Conservation (phyloP, 495 filamentous ascomycete genomes). For the Hypoxylon crocopeplum region DNA sequence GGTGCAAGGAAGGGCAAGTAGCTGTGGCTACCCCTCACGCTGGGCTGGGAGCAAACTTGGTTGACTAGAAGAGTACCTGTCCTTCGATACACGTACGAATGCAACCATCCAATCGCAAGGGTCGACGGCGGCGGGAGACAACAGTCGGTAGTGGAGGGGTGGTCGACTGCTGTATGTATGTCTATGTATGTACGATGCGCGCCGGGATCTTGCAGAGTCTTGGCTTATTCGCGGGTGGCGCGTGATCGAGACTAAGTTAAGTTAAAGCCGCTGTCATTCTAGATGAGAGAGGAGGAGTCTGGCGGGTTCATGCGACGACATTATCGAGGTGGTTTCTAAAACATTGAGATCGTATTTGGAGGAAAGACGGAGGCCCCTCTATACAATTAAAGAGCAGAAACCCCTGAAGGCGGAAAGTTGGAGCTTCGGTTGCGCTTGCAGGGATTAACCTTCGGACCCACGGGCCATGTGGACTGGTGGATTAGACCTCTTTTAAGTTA, state of each 20-base stretch:
- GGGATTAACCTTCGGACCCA: conserved; percentile 5
- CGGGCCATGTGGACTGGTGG: too few species aligned
- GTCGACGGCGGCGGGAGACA: conserved; percentile 32
- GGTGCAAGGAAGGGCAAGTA: conserved; percentile 24
- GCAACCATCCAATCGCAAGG: conserved; percentile 41
- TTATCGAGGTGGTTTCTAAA: conserved; percentile 3
- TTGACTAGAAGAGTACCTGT: conserved; percentile 20
- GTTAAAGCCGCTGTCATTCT: conserved; percentile 7
- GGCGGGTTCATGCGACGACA: conserved; percentile 31
- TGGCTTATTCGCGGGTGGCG: conserved; percentile 21
- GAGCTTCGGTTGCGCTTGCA: conserved; percentile 25
- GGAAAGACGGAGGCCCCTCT: conserved; percentile 80
- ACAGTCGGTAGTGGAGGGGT: conserved; percentile 35
- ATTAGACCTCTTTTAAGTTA: too few species aligned
- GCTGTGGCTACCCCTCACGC: conserved; percentile 33
- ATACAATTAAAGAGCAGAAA: conserved; percentile 59
- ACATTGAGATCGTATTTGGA: conserved; percentile 62
- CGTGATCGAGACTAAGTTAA: not conserved
- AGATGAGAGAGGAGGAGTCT: not conserved
- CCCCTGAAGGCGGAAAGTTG: conserved; percentile 20
- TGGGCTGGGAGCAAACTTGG: conserved; percentile 4
- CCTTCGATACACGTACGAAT: conserved; percentile 19
- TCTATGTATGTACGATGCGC: conserved; percentile 38
- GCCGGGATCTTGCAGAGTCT: conserved; percentile 10
- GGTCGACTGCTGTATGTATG: conserved; percentile 19